Evolutionary conservation across 176 grass and related monocot species (phyloP).

Genomic region (Rhynchospora tenuis): DNA sequence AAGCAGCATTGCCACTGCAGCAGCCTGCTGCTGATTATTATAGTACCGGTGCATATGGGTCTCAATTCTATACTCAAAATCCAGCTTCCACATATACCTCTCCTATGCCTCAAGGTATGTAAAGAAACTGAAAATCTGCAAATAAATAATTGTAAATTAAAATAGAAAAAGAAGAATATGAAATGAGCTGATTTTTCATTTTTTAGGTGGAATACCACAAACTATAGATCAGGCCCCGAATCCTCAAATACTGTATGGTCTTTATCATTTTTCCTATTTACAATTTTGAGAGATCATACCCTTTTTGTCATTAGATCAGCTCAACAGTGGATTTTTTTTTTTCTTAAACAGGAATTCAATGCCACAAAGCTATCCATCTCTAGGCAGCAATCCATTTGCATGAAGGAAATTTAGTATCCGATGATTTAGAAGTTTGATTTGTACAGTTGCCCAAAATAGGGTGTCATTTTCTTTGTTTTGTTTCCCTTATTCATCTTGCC

Average conservation of each 20-base stretch:
- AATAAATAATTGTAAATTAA: background rate
- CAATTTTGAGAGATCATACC: background rate
- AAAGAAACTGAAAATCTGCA: constrained; percentile 20
- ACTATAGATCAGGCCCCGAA: constrained; percentile 39
- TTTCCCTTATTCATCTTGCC: constrained; percentile 4
- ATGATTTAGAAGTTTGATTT: background rate
- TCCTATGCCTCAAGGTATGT: constrained; percentile 52
- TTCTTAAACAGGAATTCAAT: constrained; percentile 40
- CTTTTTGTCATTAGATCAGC: background rate
- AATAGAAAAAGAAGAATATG: background rate
- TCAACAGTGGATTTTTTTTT: background rate
- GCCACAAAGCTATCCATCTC: constrained; percentile 49
- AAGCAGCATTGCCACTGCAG: constrained; percentile 52
- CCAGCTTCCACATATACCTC: constrained; percentile 36
- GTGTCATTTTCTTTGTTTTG: background rate
- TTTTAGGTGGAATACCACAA: constrained; percentile 52
- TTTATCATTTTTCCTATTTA: background rate
- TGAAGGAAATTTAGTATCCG: constrained; percentile 29
- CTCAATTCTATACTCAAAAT: constrained; percentile 57
- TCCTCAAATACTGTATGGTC: constrained; percentile 55
- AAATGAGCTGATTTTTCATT: constrained; percentile 21
- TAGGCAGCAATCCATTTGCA: constrained; percentile 76
- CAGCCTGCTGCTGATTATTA: constrained; percentile 34
- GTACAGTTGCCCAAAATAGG: constrained; percentile 25
- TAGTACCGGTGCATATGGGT: constrained; percentile 20